Conservation (phyloP, 805 yeast genomes). For the Saccharomycopsis sp. region DNA sequence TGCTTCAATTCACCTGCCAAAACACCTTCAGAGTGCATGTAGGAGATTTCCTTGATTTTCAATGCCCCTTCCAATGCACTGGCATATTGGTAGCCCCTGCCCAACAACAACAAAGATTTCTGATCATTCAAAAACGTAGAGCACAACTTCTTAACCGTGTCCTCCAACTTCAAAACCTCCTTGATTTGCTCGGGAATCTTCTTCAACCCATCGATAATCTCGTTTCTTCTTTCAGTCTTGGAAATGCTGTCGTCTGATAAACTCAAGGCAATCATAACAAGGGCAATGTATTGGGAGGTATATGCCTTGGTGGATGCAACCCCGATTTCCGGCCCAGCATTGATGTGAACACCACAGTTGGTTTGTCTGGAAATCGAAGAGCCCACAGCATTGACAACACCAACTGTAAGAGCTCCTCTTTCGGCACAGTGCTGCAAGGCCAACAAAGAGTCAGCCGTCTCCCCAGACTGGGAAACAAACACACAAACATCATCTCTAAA, state of each 20-base stretch:
- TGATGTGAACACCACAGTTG: constrained; percentile 98
- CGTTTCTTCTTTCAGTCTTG: constrained; percentile 62
- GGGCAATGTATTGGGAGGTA: constrained; percentile 95
- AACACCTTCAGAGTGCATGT: constrained; percentile 99
- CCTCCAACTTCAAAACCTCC: constrained; percentile 64
- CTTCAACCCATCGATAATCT: constrained; percentile 79
- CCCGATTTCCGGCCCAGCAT: constrained; percentile 99
- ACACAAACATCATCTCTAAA: constrained; percentile 97
- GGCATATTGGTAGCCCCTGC: constrained; percentile 97
- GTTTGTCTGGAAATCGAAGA: constrained; percentile 94
- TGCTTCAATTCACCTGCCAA: constrained; percentile 98
- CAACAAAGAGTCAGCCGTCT: constrained; percentile 94
- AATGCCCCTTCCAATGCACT: constrained; percentile 97
- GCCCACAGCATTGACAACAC: constrained; percentile 96
- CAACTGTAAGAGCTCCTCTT: constrained; percentile 94
- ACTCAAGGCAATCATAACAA: constrained; percentile 94
- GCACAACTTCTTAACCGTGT: constrained; percentile 67
- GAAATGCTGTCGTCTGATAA: constrained; percentile 87
- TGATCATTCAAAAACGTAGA: constrained; percentile 63
- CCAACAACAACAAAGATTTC: constrained; percentile 81
- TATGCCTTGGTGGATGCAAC: constrained; percentile 99
- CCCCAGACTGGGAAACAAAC: constrained; percentile 98
- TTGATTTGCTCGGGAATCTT: constrained; percentile 80
- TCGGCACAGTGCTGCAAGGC: constrained; percentile 94
- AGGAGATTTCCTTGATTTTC: constrained; percentile 95